Evolutionary conservation across 768 basidiomycete species (phyloP), one percentile per base, ranked within the genome.

Genomic region (Lactarius vividus): DNA sequence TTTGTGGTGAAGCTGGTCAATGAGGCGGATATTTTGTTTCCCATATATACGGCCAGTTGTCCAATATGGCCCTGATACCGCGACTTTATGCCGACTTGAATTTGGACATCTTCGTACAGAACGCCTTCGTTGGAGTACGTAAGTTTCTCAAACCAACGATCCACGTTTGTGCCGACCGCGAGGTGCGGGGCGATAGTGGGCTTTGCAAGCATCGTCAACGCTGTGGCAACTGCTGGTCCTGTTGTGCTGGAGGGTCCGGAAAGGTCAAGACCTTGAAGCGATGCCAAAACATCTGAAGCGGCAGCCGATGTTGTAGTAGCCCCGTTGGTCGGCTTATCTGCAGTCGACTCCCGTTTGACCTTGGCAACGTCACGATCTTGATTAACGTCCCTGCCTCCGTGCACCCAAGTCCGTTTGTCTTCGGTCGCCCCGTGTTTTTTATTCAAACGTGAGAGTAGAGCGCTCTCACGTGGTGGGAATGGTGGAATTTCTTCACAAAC

Each of bases 401-500:
- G 91, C 62, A 95, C 80, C 96, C 96, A 98, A 0, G 91, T 95
- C 62, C 95, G 83, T 77, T 96, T 96, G 76, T 98, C 95, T 67
- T 93, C 92, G n/a, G 92, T 92, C 71, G 94, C 92, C 6, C 88
- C 89, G 40, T 92, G 89, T 74, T 96, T 96, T 73, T 87, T 88
- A 75, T 96, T 91, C 46, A 99, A 79, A 57, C 94, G 84, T 56
- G 86, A 91, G 58, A 97, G 81, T 9, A 99, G 81, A 2, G 96
- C 90, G 65, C 94, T 96, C 70, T 94, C 92, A 56, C 97, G 86
- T 60, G 96, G 91, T 4, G 96, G 96, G 83, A 97, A 99, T 4
- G 96, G 95, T 1, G 97, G 97, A 89, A 99, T 98, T 77, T 98
- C 97, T 75, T 98, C 97, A 75, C 96, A 98, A 16, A 98, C 86